phyloP scores from a whole-genome alignment of 1,284 basidiomycete genomes.

The Agaricales sp. region DNA sequence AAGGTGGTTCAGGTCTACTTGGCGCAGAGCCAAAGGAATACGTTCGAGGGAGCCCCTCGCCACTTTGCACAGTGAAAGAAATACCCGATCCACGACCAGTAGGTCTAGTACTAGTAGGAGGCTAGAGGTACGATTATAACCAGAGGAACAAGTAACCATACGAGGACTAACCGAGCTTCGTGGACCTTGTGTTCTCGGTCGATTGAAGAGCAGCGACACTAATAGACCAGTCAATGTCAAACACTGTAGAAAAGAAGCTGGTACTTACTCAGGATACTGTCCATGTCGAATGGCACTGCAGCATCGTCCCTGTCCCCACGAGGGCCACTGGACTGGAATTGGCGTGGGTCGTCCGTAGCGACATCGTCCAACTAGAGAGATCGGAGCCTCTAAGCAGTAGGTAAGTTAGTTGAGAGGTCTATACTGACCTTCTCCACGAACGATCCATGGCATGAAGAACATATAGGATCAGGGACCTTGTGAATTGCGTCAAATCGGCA shows the following conservation, averaged over 20 bases:
- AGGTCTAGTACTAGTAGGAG: too few species aligned
- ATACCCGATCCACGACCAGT: background rate
- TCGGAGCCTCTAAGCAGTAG: background rate
- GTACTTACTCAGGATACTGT: conserved; percentile 35
- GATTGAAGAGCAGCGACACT: background rate
- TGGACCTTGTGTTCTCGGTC: too few species aligned
- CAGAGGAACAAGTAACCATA: too few species aligned
- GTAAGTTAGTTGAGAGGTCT: too few species aligned
- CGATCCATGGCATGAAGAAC: conserved; percentile 57
- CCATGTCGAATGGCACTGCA: conserved; percentile 24
- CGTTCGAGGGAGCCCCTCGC: conserved; percentile 5
- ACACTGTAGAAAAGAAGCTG: too few species aligned
- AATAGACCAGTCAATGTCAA: conserved; percentile 7
- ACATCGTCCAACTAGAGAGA: conserved; percentile 55
- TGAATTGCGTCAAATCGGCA: conserved; percentile 16
- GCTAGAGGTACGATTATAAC: too few species aligned
- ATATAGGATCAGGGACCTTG: conserved; percentile 69
- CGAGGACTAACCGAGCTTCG: too few species aligned
- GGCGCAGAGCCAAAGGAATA: conserved; percentile 9
- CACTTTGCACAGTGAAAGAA: background rate
- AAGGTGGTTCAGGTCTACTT: conserved; percentile 20
- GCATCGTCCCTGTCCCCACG: conserved; percentile 21
- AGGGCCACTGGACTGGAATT: conserved; percentile 28
- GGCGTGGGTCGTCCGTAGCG: conserved; percentile 54
- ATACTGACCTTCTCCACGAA: conserved; percentile 72